Base-by-base conservation (phyloP, 768 basidiomycete genomes). In the Mycena rebaudengoi region DNA sequence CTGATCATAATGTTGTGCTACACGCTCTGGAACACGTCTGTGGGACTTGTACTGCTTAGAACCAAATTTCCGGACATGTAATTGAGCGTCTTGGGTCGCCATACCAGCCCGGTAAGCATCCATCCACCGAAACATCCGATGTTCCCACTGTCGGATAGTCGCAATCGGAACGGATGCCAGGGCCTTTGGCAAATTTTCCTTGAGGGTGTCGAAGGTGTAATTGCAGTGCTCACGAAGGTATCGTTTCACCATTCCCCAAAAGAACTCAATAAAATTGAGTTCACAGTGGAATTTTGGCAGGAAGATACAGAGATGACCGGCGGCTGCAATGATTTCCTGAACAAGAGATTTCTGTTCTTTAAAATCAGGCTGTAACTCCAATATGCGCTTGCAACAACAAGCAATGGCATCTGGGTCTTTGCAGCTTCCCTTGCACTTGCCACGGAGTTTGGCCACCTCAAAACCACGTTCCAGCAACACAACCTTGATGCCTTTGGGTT, bases 401-500 rank as follows among this genome's bases (percentile, higher is more conserved):
- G 3, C 26, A 18, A 29, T 14, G 7, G 32, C 46, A 13, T 20
- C 57, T n/a, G 18, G 4, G 7, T 49, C n/a, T n/a, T n/a, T 35
- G 20, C 45, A 59, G 2, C 16, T 40, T 11, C 20, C 70, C 46
- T 14, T 57, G 62, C 57, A 73, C 20, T 46, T 59, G 14, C 20
- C 29, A 5, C 1, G 21, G 5, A 59, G 37, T 10, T 30, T 30
- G 4, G 7, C 1, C 18, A 23, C 23, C 18, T n/a, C 4, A n/a
- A 59, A 40, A 7, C 73, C 69, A 28, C 65, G 60, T 58, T 76
- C 75, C 13, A 25, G 16, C 4, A 76, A 66, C 18, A 76, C 65
- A 4, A 54, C n/a, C 35, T 70, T 62, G 66, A 79, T 78, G 1
- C 78, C 78, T 33, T 78, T 78, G 18, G 74, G 73, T 35, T 64